Conservation (phyloP, 208 protist species). For the Trypanosoma rangeli region DNA sequence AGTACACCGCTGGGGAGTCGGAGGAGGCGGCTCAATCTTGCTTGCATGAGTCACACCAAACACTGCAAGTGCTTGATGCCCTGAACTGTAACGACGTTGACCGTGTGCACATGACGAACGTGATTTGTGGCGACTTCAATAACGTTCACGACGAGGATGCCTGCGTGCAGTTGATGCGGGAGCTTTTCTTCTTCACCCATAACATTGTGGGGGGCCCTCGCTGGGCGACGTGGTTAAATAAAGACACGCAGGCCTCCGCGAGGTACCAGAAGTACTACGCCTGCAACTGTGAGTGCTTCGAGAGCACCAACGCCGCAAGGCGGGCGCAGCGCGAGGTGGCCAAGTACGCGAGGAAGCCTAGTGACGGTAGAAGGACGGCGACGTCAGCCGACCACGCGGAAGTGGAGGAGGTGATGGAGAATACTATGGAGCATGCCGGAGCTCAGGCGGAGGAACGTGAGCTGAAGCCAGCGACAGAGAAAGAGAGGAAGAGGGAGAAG, state of each 20-base stretch:
- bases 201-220: conserved; percentile 78
- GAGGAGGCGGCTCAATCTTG: conserved; percentile 49
- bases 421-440: neutral
- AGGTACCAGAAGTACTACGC: conserved; percentile 44
- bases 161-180: conserved; percentile 68
- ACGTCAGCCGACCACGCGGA: neutral
- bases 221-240: conserved; percentile 81
- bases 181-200: conserved; percentile 76
- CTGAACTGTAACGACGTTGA: conserved; percentile 63
- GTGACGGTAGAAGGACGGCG: neutral
- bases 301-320: conserved; percentile 32
- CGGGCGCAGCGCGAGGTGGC: conserved; percentile 43
- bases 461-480: neutral
- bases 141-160: conserved; percentile 71
- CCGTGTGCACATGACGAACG: conserved; percentile 49
- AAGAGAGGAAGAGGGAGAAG: neutral
- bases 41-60: conserved; percentile 58
- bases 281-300: conserved; percentile 43
- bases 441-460: neutral
- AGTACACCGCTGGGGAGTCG: conserved; percentile 72
- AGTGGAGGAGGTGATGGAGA: neutral
- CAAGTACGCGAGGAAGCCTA: conserved; percentile 29
- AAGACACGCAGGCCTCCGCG: conserved; percentile 22
- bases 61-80: conserved; percentile 64
- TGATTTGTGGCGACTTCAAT: conserved; percentile 84